phyloP scores from a whole-genome alignment of 2,329 filamentous ascomycete species.

The Tolypocladium sp. region DNA sequence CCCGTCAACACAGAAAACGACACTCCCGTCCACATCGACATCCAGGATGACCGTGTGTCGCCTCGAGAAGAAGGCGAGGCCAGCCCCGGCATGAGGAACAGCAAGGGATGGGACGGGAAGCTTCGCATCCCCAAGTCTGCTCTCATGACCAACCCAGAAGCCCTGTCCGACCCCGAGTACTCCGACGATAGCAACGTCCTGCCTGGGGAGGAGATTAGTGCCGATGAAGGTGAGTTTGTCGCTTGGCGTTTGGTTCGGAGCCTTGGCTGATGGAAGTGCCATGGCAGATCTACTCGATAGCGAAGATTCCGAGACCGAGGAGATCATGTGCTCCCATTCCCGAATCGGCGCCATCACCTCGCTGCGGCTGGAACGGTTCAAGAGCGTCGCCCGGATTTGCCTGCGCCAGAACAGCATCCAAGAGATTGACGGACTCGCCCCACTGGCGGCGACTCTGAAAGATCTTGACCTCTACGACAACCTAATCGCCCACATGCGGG shows the following conservation, averaged over 20 bases:
- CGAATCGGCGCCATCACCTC: slow-evolving; percentile 70
- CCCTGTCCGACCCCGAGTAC: slow-evolving; percentile 75
- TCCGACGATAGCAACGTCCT: slow-evolving; percentile 62
- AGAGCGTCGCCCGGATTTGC: slow-evolving; percentile 66
- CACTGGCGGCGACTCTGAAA: slow-evolving; percentile 55
- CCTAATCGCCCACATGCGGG: slow-evolving; percentile 76
- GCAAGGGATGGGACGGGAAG: slow-evolving; percentile 78
- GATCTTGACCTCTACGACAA: slow-evolving; percentile 98
- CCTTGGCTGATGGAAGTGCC: slow-evolving; percentile 9
- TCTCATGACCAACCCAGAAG: slow-evolving; percentile 67
- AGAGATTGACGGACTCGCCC: slow-evolving; percentile 64
- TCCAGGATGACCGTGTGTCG: slow-evolving; percentile 32
- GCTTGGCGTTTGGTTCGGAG: background rate
- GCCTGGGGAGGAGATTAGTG: slow-evolving; percentile 64
- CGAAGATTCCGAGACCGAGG: slow-evolving; percentile 54
- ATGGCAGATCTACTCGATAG: slow-evolving; percentile 48
- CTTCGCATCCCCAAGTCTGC: slow-evolving; percentile 57
- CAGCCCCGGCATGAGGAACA: slow-evolving; percentile 43
- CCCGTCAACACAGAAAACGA: slow-evolving; percentile 26
- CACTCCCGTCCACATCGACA: slow-evolving; percentile 37
- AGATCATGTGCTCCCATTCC: slow-evolving; percentile 85
- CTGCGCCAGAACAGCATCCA: slow-evolving; percentile 88
- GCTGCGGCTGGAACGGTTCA: slow-evolving; percentile 77
- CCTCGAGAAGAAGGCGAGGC: slow-evolving; percentile 29
- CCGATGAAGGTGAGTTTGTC: slow-evolving; percentile 61